Conservation (phyloP, 208 protist genomes). For the Borovskyia barvae region DNA sequence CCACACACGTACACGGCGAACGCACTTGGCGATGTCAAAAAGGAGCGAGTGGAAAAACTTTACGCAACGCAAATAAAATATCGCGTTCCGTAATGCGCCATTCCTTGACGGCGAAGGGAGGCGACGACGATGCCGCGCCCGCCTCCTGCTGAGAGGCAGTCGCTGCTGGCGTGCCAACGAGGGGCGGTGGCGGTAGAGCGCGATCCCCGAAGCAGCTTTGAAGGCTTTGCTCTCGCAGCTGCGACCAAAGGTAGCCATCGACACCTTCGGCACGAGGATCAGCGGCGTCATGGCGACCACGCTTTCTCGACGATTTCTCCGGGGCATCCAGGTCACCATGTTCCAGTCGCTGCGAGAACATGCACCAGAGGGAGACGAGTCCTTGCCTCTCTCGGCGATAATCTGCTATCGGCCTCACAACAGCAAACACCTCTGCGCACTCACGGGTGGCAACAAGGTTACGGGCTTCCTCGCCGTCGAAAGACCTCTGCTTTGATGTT, state of each 20-base stretch:
- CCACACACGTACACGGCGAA: too few species aligned
- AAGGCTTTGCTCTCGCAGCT: constrained; percentile 5
- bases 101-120: not conserved
- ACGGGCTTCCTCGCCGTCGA: not conserved
- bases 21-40: too few species aligned
- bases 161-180: not conserved
- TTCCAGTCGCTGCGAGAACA: not conserved
- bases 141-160: not conserved
- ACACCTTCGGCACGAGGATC: not conserved
- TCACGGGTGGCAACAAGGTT: not conserved
- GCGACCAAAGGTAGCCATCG: constrained; percentile 9
- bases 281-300: not conserved
- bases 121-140: not conserved
- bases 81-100: constrained; percentile 44
- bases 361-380: constrained; percentile 3
- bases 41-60: constrained; percentile 16
- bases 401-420: constrained; percentile 16
- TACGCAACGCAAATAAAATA: constrained; percentile 47
- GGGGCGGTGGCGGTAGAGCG: constrained; percentile 4
- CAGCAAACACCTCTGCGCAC: not conserved
- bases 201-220: constrained; percentile 4
- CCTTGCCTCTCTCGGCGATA: constrained; percentile 12
- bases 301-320: not conserved
- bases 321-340: not conserved
- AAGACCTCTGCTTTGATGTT: too few species aligned